A percentile compares a stretch with the other conserved stretches of the same genome.
Conservation (phyloP, 345 rosid genomes). For the Psidium friedrichsthalianum region DNA sequence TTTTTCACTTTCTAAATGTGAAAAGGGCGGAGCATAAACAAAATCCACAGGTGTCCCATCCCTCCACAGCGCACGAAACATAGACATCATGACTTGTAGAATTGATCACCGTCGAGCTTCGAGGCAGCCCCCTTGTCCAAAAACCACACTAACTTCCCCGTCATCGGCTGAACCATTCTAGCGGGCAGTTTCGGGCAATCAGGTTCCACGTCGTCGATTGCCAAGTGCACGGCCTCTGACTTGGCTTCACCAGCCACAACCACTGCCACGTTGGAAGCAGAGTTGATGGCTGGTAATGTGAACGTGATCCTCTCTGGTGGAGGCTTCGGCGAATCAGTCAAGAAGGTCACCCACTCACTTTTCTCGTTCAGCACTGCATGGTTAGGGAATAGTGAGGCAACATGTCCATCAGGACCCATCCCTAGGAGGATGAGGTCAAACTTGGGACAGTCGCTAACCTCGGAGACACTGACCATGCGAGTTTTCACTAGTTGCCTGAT, state of each 20-base stretch:
- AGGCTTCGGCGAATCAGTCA: constrained; percentile 67
- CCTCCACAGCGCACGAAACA: background rate
- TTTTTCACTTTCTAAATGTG: background rate
- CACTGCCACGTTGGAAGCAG: constrained; percentile 65
- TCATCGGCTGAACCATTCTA: constrained; percentile 49
- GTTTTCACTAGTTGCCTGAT: constrained; percentile 67
- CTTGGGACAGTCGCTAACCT: constrained; percentile 72
- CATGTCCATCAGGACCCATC: constrained; percentile 84
- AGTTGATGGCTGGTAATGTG: constrained; percentile 83
- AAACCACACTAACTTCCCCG: constrained; percentile 75
- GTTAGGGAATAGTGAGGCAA: constrained; percentile 79
- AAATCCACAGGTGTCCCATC: background rate
- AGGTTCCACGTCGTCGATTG: constrained; percentile 31
- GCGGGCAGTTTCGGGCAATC: constrained; percentile 46
- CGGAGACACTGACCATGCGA: constrained; percentile 55
- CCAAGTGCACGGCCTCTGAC: constrained; percentile 62
- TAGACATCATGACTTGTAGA: background rate
- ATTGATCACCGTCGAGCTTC: constrained; percentile 28
- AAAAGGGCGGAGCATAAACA: background rate
- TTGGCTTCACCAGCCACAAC: constrained; percentile 69
- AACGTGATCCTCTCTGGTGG: constrained; percentile 94
- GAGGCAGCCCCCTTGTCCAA: constrained; percentile 75
- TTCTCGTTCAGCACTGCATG: constrained; percentile 48
- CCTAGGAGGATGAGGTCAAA: constrained; percentile 86
- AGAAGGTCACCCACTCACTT: constrained; percentile 65